Percentiles rank a stretch among this genome's conserved stretches.
Evolutionary conservation across 2,329 filamentous ascomycete species (phyloP).

Genomic region (Clarireedia monteithiana): DNA sequence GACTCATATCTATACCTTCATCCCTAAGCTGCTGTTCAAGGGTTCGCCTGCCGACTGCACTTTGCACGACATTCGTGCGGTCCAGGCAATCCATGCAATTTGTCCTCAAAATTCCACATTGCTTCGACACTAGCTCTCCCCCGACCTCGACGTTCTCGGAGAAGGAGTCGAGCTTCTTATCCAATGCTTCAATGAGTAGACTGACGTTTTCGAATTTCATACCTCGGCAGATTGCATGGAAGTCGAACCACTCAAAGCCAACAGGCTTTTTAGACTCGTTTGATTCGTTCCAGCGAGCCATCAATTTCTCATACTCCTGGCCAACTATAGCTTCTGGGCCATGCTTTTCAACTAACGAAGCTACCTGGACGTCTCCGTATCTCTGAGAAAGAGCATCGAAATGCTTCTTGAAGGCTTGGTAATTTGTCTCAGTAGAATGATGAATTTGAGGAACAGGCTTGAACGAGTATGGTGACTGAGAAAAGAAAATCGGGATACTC

Average conservation of each 20-base stretch:
- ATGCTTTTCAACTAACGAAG: slow-evolving; percentile 83
- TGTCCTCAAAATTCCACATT: slow-evolving; percentile 76
- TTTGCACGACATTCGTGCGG: slow-evolving; percentile 92
- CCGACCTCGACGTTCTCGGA: slow-evolving; percentile 59
- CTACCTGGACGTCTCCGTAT: slow-evolving; percentile 72
- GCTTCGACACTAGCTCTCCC: slow-evolving; percentile 39
- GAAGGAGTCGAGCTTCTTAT: slow-evolving; percentile 57
- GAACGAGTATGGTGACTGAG: slow-evolving; percentile 86
- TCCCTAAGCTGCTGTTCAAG: slow-evolving; percentile 71
- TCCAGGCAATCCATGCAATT: slow-evolving; percentile 99
- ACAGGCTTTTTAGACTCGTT: slow-evolving; percentile 34
- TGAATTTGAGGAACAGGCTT: slow-evolving; percentile 79
- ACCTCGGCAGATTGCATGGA: slow-evolving; percentile 82
- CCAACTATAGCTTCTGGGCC: slow-evolving; percentile 76
- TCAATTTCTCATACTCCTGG: slow-evolving; percentile 63
- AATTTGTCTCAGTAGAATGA: slow-evolving; percentile 74
- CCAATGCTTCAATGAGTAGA: slow-evolving; percentile 64
- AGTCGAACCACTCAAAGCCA: slow-evolving; percentile 94
- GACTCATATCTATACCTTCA: slow-evolving; percentile 68
- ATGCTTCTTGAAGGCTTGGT: slow-evolving; percentile 69
- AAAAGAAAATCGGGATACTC: slow-evolving; percentile 92
- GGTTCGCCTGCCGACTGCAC: slow-evolving; percentile 76
- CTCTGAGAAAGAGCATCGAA: slow-evolving; percentile 60
- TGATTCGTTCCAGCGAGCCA: slow-evolving; percentile 58
- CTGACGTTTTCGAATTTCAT: slow-evolving; percentile 98